These are phyloP conservation scores for Phaffomyces antillensis DNA, from an alignment of 805 yeast species.

Conservation along the genomic window DNA sequence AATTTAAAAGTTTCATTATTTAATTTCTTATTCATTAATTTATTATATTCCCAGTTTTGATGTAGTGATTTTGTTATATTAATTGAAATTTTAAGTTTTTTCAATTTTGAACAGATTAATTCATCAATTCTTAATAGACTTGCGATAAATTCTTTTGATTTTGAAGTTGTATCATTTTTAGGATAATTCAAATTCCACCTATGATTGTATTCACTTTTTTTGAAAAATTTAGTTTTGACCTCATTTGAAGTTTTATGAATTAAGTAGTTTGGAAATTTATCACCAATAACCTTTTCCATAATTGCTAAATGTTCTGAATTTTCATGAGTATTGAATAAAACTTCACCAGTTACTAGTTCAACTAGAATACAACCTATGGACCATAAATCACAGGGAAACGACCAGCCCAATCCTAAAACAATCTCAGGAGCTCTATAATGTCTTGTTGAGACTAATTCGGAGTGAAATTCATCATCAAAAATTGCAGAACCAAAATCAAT, in stretches of 20 bases:
- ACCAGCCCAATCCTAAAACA: constrained; percentile 92
- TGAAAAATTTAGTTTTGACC: constrained; percentile 8
- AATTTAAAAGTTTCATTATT: constrained; percentile 62
- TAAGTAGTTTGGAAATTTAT: constrained; percentile 34
- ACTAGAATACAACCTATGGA: constrained; percentile 90
- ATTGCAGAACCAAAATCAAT: constrained; percentile 98
- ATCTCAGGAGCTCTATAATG: constrained; percentile 98
- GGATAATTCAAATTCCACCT: constrained; percentile 31
- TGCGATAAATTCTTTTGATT: constrained; percentile 30
- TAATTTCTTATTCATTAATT: constrained; percentile 26
- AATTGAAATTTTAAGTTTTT: constrained; percentile 18
- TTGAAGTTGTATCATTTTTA: constrained; percentile 30
- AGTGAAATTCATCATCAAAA: constrained; percentile 89
- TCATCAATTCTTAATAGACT: constrained; percentile 36
- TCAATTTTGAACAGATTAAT: constrained; percentile 33
- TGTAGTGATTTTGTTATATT: constrained; percentile 17
- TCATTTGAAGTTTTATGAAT: constrained; percentile 21
- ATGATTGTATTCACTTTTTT: constrained; percentile 3
- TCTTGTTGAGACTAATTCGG: constrained; percentile 85
- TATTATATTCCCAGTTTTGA: constrained; percentile 19
- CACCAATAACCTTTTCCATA: constrained; percentile 77
- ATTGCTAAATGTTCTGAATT: constrained; percentile 90
- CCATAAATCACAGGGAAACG: constrained; percentile 96
- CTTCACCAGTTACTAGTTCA: constrained; percentile 90
- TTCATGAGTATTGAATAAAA: constrained; percentile 91